These are phyloP conservation scores for Capronia americana DNA, from an alignment of 2,329 filamentous ascomycete species.

Conservation along the genomic window DNA sequence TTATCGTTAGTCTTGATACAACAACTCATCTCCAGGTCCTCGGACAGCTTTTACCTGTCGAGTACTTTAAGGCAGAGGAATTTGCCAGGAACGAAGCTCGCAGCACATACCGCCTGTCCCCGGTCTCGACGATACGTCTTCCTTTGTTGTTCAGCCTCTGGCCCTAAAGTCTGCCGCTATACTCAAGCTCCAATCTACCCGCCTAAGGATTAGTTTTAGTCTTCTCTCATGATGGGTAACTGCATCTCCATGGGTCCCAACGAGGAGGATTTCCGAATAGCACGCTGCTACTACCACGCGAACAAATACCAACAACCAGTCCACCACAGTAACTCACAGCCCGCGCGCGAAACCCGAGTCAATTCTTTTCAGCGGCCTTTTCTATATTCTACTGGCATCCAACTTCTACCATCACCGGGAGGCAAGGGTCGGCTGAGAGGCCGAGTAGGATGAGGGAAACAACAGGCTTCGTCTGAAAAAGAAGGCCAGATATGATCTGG, in stretches of 20 bases:
- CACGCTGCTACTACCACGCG: slow-evolving; percentile 14
- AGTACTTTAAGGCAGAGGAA: background rate
- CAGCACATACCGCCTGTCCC: background rate
- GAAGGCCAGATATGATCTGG: background rate
- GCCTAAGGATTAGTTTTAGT: background rate
- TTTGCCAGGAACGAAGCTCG: background rate
- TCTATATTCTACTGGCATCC: background rate
- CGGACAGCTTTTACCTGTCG: background rate
- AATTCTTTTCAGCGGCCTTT: background rate
- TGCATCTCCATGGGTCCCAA: slow-evolving; percentile 17
- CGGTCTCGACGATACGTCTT: background rate
- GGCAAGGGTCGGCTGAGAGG: background rate
- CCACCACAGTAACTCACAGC: background rate
- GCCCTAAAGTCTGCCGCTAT: background rate
- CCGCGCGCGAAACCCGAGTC: background rate
- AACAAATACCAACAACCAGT: slow-evolving; percentile 15
- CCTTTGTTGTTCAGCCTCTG: background rate
- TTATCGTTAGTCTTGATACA: background rate
- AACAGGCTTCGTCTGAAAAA: background rate
- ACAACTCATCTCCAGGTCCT: background rate
- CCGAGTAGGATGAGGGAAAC: background rate
- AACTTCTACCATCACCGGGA: background rate
- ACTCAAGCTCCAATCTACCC: background rate
- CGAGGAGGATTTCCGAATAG: slow-evolving; percentile 14
- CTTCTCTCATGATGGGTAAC: slow-evolving; percentile 1